phyloP scores from a whole-genome alignment of 495 filamentous ascomycete species.

The Lasiosphaeris hirsuta region DNA sequence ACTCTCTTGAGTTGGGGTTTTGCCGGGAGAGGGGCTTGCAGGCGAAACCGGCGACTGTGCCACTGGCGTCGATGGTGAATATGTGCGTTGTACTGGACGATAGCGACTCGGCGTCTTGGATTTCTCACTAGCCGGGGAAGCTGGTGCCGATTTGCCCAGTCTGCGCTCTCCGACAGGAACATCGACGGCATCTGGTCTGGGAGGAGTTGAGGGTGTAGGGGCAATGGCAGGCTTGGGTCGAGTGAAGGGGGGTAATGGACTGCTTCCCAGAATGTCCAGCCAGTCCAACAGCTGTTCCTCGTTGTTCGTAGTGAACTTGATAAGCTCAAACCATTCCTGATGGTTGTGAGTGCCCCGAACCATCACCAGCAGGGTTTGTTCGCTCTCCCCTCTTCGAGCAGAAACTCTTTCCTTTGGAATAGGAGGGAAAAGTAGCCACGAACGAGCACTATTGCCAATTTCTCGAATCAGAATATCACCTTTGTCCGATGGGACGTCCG shows the following conservation, averaged over 20 bases:
- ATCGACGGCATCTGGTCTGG: conserved; percentile 56
- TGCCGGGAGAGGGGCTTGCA: conserved; percentile 21
- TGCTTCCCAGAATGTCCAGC: conserved; percentile 75
- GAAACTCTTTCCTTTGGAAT: conserved; percentile 66
- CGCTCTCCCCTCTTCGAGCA: conserved; percentile 69
- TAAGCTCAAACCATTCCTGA: conserved; percentile 77
- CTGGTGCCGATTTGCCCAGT: conserved; percentile 20
- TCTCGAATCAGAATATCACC: conserved; percentile 91
- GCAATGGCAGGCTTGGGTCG: conserved; percentile 31
- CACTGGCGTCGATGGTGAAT: conserved; percentile 22
- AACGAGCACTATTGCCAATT: conserved; percentile 64
- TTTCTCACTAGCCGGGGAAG: conserved; percentile 12
- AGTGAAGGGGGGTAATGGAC: conserved; percentile 66
- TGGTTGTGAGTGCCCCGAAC: conserved; percentile 61
- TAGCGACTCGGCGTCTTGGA: conserved; percentile 27
- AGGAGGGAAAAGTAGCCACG: conserved; percentile 88
- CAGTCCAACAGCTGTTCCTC: conserved; percentile 79
- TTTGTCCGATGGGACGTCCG: conserved; percentile 45
- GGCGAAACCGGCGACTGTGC: conserved; percentile 7
- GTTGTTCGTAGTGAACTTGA: conserved; percentile 66
- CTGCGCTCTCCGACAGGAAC: conserved; percentile 73
- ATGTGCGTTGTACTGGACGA: conserved; percentile 16
- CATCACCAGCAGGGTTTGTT: conserved; percentile 77
- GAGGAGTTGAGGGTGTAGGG: conserved; percentile 36
- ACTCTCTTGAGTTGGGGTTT: conserved; percentile 29